Evolutionary conservation across 2,329 filamentous ascomycete genomes (phyloP), one percentile per base, ranked within the genome.

Genomic region (Stagonosporopsis vannaccii): DNA sequence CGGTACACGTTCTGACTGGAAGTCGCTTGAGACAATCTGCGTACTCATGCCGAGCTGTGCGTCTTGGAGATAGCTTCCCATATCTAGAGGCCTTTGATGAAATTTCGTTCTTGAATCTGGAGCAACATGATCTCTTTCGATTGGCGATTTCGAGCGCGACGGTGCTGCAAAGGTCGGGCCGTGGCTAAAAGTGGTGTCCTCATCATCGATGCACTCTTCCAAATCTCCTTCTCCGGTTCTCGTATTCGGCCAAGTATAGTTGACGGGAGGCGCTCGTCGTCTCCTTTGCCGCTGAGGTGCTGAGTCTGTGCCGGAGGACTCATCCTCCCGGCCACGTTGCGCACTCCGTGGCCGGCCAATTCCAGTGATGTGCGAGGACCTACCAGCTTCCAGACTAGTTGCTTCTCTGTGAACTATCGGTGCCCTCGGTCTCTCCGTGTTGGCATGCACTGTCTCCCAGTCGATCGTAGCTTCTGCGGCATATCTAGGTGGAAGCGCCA

Each of bases 201-300:
- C 37, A 4, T 46, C 51, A 7, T 56, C 44, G 12, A 40, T 30
- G 8, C 44, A 45, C 3, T 65, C 59, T 15, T 56, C 53, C 9
- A 41, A n/a, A 2, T 46, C 19, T 30, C 25, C 52, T 23, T 45
- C 57, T 13, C 19, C 17, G 25, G 46, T 56, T n/a, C 43, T 57
- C 17, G 56, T 59, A 20, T 53, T 63, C 1, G 66, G 68, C 65
- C 61, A 71, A 1, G 62, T 68, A 23, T 75, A 75, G 15, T 75
- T 64, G 13, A 67, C 56, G 13, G 62, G 61, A 12, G 67, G 60
- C 4, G 62, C 58, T n/a, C 73, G 66, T 4, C 62, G 61, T 7
- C 65, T 58, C 22, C 68, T 67, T 22, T 54, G 58, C 19, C 59
- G 56, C 12, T 53, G 59, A 43, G 32, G 51, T 12, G 32, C 56